phyloP scores from a whole-genome alignment of 2,329 filamentous ascomycete species.

The Apiospora koreana region DNA sequence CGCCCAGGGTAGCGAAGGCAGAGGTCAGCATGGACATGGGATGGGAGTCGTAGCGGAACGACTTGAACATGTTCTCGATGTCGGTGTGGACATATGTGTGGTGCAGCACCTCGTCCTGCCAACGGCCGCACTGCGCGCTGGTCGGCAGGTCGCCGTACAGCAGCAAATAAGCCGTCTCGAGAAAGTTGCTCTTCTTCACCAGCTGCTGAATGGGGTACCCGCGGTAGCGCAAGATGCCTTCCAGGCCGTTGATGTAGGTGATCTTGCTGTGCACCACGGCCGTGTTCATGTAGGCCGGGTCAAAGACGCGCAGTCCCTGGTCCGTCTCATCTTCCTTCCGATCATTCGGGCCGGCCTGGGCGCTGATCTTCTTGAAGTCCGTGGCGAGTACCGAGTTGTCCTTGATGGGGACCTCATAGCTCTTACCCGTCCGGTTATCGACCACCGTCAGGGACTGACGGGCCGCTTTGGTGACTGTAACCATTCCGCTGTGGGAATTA shows the following conservation, averaged over 20 bases:
- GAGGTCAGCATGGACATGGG: constrained; percentile 54
- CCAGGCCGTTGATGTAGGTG: constrained; percentile 54
- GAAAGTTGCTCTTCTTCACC: constrained; percentile 49
- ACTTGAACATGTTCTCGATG: constrained; percentile 52
- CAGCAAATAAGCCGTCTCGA: constrained; percentile 51
- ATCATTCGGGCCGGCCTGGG: constrained; percentile 31
- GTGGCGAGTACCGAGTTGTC: constrained; percentile 51
- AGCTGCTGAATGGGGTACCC: constrained; percentile 54
- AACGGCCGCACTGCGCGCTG: constrained; percentile 38
- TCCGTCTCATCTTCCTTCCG: constrained; percentile 47
- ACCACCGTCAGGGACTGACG: constrained; percentile 42
- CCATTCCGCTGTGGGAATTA: constrained; percentile 20
- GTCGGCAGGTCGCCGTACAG: constrained; percentile 54
- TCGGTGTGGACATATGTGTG: constrained; percentile 52
- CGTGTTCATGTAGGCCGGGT: constrained; percentile 56
- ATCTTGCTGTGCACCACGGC: constrained; percentile 50
- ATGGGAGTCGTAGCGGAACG: constrained; percentile 52
- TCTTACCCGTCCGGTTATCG: constrained; percentile 51
- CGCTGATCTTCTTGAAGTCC: constrained; percentile 53
- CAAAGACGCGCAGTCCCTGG: constrained; percentile 50
- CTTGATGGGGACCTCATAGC: constrained; percentile 50
- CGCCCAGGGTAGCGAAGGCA: constrained; percentile 49
- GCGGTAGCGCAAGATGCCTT: constrained; percentile 53
- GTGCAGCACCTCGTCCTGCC: constrained; percentile 51
- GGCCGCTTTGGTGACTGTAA: constrained; percentile 28